These are phyloP conservation scores for Taxillus chinensis DNA, from an alignment of 164 flowering plant genomes.

Conservation along the genomic window DNA sequence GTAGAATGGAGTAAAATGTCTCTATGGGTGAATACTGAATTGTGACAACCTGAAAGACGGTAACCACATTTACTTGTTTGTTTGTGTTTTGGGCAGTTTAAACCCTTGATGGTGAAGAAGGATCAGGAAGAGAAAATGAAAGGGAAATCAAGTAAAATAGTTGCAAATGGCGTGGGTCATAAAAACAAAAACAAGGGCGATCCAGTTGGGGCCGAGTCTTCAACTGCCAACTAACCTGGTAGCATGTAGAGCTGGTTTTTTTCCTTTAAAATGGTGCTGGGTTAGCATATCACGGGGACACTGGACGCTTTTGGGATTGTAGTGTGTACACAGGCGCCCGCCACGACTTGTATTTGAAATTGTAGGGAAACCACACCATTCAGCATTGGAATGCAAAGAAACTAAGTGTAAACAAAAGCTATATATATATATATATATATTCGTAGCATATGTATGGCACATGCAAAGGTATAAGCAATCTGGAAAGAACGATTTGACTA, in stretches of 20 bases:
- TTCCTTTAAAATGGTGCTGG: too few species aligned
- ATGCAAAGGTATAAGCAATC: too few species aligned
- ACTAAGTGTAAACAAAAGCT: too few species aligned
- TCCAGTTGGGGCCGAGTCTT: constrained; percentile 36
- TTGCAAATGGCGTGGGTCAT: constrained; percentile 22
- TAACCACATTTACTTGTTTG: not conserved
- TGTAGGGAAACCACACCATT: too few species aligned
- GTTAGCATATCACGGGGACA: too few species aligned
- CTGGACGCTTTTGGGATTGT: too few species aligned
- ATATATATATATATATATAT: too few species aligned
- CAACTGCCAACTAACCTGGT: constrained; percentile 16
- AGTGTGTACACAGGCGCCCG: too few species aligned
- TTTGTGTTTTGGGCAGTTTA: constrained; percentile 32
- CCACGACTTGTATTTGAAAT: too few species aligned
- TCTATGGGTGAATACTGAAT: not conserved
- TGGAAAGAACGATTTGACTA: too few species aligned
- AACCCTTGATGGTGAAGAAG: constrained; percentile 53
- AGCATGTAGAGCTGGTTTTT: not conserved
- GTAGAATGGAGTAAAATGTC: not conserved
- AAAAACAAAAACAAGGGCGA: constrained; percentile 19
- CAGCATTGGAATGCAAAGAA: too few species aligned
- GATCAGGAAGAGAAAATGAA: constrained; percentile 24
- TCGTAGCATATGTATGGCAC: too few species aligned
- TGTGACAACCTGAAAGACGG: not conserved
- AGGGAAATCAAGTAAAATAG: constrained; percentile 22